phyloP scores from a whole-genome alignment of 106 monocot species.

The Alisma plantagoaquatica region DNA sequence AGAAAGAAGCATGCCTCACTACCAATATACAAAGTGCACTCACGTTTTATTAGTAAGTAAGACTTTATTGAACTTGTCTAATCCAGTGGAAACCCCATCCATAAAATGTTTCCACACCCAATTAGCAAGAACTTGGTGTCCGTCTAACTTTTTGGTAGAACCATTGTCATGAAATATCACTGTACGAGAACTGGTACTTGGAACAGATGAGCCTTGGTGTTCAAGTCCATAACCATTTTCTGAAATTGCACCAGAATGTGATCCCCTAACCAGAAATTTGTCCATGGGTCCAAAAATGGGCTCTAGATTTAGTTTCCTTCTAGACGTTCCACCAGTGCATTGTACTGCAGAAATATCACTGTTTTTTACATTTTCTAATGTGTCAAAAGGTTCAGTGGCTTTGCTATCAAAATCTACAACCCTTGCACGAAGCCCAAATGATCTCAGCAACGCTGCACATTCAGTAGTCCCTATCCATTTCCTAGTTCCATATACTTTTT shows the following conservation, averaged over 20 bases:
- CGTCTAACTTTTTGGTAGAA: constrained; percentile 15
- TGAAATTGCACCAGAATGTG: background rate
- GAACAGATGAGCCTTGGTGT: background rate
- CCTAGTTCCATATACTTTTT: constrained; percentile 55
- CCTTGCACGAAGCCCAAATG: constrained; percentile 79
- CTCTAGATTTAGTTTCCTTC: constrained; percentile 21
- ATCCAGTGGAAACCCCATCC: constrained; percentile 9
- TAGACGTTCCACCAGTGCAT: background rate
- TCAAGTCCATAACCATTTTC: constrained; percentile 5
- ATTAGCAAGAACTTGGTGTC: constrained; percentile 55
- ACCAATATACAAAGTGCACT: too few species aligned
- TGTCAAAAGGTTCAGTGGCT: constrained; percentile 16
- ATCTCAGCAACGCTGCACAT: constrained; percentile 82
- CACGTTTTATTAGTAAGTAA: constrained; percentile 68
- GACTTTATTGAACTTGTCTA: constrained; percentile 26
- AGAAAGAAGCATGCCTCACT: too few species aligned
- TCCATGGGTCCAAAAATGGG: constrained; percentile 72
- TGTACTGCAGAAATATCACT: too few species aligned
- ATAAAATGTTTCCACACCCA: constrained; percentile 96
- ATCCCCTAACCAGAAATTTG: constrained; percentile 40
- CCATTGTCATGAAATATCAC: constrained; percentile 5
- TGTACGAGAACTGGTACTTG: background rate
- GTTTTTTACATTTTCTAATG: too few species aligned
- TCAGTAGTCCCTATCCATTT: constrained; percentile 98
- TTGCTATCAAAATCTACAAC: constrained; percentile 83